A percentile compares a stretch with the other conserved stretches of the same genome.
These are phyloP conservation scores for Pichia sp. DNA, from an alignment of 1,139 yeast species.

Conservation along the genomic window DNA sequence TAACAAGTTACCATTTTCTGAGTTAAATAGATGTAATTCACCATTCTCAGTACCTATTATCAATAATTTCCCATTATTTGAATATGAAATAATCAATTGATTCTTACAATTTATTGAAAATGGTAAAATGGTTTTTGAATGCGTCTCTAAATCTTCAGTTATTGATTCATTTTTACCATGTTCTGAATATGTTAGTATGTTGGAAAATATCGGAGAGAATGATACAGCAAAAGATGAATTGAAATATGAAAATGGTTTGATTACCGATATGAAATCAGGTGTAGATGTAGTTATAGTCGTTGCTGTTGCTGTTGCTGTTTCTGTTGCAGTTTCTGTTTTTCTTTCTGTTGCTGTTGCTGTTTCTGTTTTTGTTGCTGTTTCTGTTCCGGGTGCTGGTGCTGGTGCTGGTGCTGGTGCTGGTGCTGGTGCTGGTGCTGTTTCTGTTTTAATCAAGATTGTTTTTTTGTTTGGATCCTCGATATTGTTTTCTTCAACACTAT, in stretches of 20 bases:
- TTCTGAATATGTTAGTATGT: conserved; percentile 36
- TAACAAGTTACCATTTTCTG: conserved; percentile 57
- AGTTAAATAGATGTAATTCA: conserved; percentile 47
- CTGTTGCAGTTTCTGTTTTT: background rate
- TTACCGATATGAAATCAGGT: conserved; percentile 16
- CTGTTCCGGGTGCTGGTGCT: background rate
- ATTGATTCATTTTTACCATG: conserved; percentile 32
- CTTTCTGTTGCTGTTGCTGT: background rate
- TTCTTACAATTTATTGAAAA: conserved; percentile 21
- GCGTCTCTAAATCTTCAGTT: conserved; percentile 23
- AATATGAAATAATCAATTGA: conserved; percentile 44
- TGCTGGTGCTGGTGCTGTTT: background rate
- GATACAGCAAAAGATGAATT: conserved; percentile 32
- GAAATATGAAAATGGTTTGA: conserved; percentile 29
- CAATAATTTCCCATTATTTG: conserved; percentile 51
- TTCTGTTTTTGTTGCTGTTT: no score
- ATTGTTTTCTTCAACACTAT: conserved; percentile 15
- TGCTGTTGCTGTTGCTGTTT: background rate
- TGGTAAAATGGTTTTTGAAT: conserved; percentile 13
- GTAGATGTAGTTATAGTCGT: conserved; percentile 9
- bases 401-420: background rate
- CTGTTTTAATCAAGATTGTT: no score
- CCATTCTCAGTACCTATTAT: conserved; percentile 48
- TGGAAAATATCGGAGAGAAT: conserved; percentile 35
- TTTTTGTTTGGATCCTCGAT: conserved; percentile 16